Evolutionary conservation across 306 rosid genomes (phyloP).

Genomic region (Ormosia semicastrata): DNA sequence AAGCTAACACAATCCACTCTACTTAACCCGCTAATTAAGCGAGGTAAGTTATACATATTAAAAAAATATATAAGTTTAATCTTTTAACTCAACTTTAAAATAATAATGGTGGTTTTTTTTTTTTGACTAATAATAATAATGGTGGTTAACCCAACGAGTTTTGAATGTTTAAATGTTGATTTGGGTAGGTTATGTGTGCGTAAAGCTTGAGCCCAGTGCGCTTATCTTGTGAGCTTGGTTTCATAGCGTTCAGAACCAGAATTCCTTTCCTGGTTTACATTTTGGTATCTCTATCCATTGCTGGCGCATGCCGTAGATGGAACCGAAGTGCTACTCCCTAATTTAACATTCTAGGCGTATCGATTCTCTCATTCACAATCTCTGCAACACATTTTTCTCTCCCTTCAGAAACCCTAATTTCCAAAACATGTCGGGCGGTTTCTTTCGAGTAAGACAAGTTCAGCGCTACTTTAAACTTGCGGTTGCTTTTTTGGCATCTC

Average conservation of each 20-base stretch:
- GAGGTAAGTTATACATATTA: too few species aligned
- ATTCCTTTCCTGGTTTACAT: neutral
- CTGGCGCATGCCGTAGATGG: neutral
- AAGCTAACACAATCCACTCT: too few species aligned
- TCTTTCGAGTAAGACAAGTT: constrained; percentile 54
- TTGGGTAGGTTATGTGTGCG: too few species aligned
- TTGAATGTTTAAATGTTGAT: too few species aligned
- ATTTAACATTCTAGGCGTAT: neutral
- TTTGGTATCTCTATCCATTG: neutral
- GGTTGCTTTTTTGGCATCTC: neutral
- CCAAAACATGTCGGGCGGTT: constrained; percentile 71
- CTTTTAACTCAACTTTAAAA: too few species aligned
- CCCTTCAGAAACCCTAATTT: constrained; percentile 38
- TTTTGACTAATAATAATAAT: too few species aligned
- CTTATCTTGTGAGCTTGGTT: neutral
- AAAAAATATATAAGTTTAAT: too few species aligned
- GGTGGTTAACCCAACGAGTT: too few species aligned
- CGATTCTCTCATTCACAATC: neutral
- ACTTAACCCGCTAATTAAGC: too few species aligned
- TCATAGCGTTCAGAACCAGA: neutral
- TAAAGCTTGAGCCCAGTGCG: too few species aligned
- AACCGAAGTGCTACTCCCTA: neutral
- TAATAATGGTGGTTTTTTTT: too few species aligned
- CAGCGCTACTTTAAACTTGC: neutral
- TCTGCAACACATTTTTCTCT: neutral